Conservation (phyloP, 805 yeast genomes). For the Peterozyma toletana region DNA sequence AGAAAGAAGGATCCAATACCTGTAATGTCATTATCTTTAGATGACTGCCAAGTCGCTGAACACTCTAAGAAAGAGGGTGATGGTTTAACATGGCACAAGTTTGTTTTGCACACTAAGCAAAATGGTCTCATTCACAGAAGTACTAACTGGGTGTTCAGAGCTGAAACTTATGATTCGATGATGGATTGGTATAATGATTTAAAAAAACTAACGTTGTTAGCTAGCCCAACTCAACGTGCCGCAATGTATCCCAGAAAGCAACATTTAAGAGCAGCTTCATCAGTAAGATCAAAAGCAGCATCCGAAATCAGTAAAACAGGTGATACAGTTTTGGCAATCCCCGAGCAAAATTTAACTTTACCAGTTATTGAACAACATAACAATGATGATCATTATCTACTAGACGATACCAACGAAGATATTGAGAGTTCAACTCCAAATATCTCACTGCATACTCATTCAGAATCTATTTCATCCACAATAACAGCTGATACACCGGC, state of each 20-base stretch:
- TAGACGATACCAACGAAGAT: too few relatives aligned
- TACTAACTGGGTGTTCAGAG: conserved; percentile 92
- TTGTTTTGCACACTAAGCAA: conserved; percentile 70
- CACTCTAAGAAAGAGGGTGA: conserved; percentile 69
- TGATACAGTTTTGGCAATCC: conserved; percentile 17
- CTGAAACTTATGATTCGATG: conserved; percentile 77
- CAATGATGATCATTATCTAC: too few relatives aligned
- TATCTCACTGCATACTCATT: conserved; percentile 13
- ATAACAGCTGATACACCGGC: conserved; percentile 10
- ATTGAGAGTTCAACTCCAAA: too few relatives aligned
- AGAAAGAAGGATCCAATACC: conserved; percentile 77
- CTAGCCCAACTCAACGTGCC: conserved; percentile 54
- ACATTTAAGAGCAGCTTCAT: conserved; percentile 18
- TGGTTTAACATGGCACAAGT: conserved; percentile 56
- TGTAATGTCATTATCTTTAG: conserved; percentile 72
- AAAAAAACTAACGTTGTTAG: conserved; percentile 54
- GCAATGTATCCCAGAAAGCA: conserved; percentile 25
- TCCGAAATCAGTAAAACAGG: conserved; percentile 14
- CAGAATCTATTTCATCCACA: conserved; percentile 10
- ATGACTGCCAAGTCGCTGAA: conserved; percentile 75
- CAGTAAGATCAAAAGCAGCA: conserved; percentile 18
- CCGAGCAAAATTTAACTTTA: conserved; percentile 14
- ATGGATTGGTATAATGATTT: conserved; percentile 80
- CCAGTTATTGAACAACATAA: conserved; percentile 8
- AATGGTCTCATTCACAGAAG: conserved; percentile 71